A percentile compares a stretch with the other conserved stretches of the same genome.
Conservation (phyloP, 257 asterid genomes). For the Leptodermis oblonga region DNA sequence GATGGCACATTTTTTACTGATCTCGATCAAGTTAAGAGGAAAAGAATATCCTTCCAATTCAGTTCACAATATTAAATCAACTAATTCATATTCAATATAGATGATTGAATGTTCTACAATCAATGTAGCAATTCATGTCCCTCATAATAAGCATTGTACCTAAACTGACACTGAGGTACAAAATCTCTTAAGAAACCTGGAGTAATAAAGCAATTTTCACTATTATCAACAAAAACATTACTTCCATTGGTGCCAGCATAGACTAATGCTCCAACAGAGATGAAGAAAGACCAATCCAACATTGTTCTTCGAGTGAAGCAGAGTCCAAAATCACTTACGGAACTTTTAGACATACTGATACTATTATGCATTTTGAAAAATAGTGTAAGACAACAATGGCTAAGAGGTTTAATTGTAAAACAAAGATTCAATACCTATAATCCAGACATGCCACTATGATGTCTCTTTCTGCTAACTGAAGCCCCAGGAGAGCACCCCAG, state of each 20-base stretch:
- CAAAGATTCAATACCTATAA: conserved; percentile 58
- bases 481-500: conserved; percentile 95
- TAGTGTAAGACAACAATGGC: neutral
- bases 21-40: neutral
- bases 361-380: too few relatives aligned
- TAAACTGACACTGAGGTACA: neutral
- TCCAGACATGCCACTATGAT: conserved; percentile 94
- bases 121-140: neutral
- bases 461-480: conserved; percentile 83
- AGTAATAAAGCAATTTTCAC: neutral
- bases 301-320: neutral
- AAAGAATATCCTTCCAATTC: neutral
- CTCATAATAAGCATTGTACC: neutral
- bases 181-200: neutral
- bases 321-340: neutral
- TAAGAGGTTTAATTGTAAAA: neutral
- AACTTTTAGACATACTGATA: neutral
- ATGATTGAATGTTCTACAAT: neutral
- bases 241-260: neutral
- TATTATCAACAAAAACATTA: neutral
- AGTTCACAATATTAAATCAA: neutral
- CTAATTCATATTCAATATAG: neutral
- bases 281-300: neutral
- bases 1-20: conserved; percentile 2
- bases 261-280: neutral